phyloP scores from a whole-genome alignment of 164 flowering plant genomes.

The Aristolochia californica region DNA sequence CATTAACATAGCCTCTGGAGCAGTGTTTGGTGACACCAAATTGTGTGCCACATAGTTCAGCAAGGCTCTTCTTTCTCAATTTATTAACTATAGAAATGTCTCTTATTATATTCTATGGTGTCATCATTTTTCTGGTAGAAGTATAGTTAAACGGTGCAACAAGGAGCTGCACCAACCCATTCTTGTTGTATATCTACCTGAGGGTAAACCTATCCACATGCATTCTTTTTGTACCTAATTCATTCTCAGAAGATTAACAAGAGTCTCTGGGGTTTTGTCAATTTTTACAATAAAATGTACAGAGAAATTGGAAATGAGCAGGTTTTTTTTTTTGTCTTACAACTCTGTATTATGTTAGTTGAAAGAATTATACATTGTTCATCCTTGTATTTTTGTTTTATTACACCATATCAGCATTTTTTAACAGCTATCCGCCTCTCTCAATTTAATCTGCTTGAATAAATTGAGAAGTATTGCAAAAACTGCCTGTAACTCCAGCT shows the following conservation, averaged over 20 bases:
- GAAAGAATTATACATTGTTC: not conserved
- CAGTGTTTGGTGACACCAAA: constrained; percentile 5
- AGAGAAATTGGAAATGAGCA: constrained; percentile 3
- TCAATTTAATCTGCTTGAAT: too few relatives aligned
- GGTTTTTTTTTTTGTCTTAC: not conserved
- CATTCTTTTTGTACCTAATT: constrained; percentile 13
- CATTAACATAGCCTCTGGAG: not conserved
- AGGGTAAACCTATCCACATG: constrained; percentile 10
- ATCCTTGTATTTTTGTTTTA: too few relatives aligned
- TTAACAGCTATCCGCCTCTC: not conserved
- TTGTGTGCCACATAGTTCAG: constrained; percentile 1
- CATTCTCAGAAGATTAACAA: constrained; percentile 10
- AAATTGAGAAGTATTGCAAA: too few relatives aligned
- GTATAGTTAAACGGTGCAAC: constrained; percentile 1
- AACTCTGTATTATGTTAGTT: not conserved
- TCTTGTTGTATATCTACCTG: constrained; percentile 18
- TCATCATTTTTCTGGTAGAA: constrained; percentile 2
- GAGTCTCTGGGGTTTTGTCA: constrained; percentile 10
- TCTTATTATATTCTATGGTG: constrained; percentile 1
- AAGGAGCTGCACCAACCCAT: constrained; percentile 8
- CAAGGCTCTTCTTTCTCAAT: constrained; percentile 4
- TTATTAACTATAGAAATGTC: not conserved
- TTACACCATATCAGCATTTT: not conserved
- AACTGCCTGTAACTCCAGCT: too few relatives aligned
- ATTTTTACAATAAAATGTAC: constrained; percentile 5